These are phyloP conservation scores for Clonostachys byssicola DNA, from an alignment of 2,329 filamentous ascomycete species.

Conservation along the genomic window DNA sequence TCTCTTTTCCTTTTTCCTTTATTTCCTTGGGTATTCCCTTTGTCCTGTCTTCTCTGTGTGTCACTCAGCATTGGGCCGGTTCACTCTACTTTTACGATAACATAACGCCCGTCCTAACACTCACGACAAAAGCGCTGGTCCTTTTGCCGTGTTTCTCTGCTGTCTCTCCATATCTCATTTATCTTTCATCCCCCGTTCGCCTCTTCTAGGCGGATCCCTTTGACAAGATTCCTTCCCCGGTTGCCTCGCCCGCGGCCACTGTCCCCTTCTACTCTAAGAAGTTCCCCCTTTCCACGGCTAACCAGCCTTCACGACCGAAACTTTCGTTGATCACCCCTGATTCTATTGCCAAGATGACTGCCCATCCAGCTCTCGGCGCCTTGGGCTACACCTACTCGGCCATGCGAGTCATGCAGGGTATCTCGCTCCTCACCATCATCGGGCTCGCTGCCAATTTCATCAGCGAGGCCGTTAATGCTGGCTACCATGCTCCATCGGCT, in stretches of 20 bases:
- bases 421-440: slow-evolving; percentile 72
- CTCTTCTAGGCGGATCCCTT: slow-evolving; percentile 22
- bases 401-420: slow-evolving; percentile 65
- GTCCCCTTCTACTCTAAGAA: slow-evolving; percentile 35
- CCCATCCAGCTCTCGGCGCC: slow-evolving; percentile 58
- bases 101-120: too few relatives aligned
- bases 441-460: slow-evolving; percentile 83
- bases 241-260: slow-evolving; percentile 14
- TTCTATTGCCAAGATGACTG: slow-evolving; percentile 31
- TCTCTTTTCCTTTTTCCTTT: slow-evolving; percentile 12
- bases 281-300: slow-evolving; percentile 33
- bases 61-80: not conserved
- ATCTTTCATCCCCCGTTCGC: not conserved
- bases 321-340: slow-evolving; percentile 35
- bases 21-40: slow-evolving; percentile 17
- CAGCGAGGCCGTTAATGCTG: slow-evolving; percentile 63
- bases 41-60: slow-evolving; percentile 13
- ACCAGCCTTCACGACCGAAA: slow-evolving; percentile 27
- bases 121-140: not conserved
- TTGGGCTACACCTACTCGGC: slow-evolving; percentile 75
- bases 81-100: too few relatives aligned
- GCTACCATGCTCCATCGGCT: slow-evolving; percentile 64
- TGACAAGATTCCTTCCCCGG: slow-evolving; percentile 25
- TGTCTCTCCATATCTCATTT: not conserved
- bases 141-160: not conserved